Percentiles rank a stretch among this genome's conserved stretches.
Evolutionary conservation across 176 grass and related monocot genomes (phyloP).

Genomic region (Tuctoria greenei): DNA sequence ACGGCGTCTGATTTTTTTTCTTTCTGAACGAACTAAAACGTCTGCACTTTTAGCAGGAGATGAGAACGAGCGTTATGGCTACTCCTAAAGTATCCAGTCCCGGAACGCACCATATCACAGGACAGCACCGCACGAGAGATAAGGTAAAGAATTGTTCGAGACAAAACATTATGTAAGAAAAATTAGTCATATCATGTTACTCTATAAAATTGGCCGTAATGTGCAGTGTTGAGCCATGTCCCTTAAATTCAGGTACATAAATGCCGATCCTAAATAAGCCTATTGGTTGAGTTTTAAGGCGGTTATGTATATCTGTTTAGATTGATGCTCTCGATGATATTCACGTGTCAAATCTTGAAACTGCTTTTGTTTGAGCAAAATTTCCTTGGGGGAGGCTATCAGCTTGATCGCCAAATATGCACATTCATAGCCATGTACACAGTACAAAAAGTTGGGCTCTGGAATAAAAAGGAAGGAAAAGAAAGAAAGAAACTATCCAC

Average conservation of each 20-base stretch:
- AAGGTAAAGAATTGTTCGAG: too few relatives aligned
- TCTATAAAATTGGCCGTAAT: too few relatives aligned
- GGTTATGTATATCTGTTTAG: not conserved
- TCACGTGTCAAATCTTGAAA: not conserved
- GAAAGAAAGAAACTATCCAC: conserved; percentile 42
- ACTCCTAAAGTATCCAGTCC: too few relatives aligned
- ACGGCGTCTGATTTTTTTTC: too few relatives aligned
- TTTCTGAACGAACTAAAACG: too few relatives aligned
- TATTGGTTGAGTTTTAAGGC: not conserved
- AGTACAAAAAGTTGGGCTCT: conserved; percentile 42
- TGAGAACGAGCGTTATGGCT: too few relatives aligned
- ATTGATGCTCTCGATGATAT: not conserved
- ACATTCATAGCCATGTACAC: conserved; percentile 37
- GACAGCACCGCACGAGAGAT: too few relatives aligned
- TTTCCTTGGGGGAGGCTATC: conserved; percentile 42
- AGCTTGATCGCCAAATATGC: conserved; percentile 48
- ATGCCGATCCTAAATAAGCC: not conserved
- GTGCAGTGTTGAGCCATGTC: too few relatives aligned
- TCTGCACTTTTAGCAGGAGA: too few relatives aligned
- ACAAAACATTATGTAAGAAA: too few relatives aligned
- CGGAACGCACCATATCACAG: too few relatives aligned
- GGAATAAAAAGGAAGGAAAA: not conserved
- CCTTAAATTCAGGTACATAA: not conserved
- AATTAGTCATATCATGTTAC: too few relatives aligned
- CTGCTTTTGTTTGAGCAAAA: conserved; percentile 41